Percentiles rank a stretch among this genome's conserved stretches.
Conservation (phyloP, 352 stramenopile species). For the Pythium dissotocum region DNA sequence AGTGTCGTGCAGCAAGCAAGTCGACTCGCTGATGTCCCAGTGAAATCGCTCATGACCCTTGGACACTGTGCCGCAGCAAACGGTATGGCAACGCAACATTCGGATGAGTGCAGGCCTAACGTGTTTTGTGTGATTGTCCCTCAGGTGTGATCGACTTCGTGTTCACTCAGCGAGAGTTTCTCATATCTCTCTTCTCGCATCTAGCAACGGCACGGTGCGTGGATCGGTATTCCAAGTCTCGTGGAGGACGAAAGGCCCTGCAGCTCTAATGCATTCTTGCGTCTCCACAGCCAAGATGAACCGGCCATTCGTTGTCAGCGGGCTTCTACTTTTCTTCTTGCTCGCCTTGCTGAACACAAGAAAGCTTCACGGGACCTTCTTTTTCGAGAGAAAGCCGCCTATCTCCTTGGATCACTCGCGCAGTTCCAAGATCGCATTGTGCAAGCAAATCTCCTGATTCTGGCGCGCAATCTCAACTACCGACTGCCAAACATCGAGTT, state of each 20-base stretch:
- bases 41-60: slow-evolving; percentile 7
- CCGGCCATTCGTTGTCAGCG: background rate
- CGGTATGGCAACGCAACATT: background rate
- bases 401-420: background rate
- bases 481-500: background rate
- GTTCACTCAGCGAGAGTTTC: slow-evolving; percentile 6
- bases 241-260: too few relatives aligned
- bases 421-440: slow-evolving; percentile 2
- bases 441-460: background rate
- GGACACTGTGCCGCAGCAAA: slow-evolving; percentile 11
- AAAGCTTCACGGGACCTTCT: background rate
- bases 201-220: background rate
- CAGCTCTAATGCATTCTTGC: too few relatives aligned
- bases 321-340: background rate
- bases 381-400: background rate
- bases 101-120: background rate
- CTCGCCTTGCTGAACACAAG: slow-evolving; percentile 3
- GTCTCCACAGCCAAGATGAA: background rate
- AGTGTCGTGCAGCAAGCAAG: background rate
- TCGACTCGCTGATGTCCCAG: too few relatives aligned
- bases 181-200: slow-evolving; percentile 1
- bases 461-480: background rate
- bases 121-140: background rate
- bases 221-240: too few relatives aligned
- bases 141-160: slow-evolving; percentile 14